Conservation (phyloP, 2,329 filamentous ascomycete genomes). For the Leptographium flavum region DNA sequence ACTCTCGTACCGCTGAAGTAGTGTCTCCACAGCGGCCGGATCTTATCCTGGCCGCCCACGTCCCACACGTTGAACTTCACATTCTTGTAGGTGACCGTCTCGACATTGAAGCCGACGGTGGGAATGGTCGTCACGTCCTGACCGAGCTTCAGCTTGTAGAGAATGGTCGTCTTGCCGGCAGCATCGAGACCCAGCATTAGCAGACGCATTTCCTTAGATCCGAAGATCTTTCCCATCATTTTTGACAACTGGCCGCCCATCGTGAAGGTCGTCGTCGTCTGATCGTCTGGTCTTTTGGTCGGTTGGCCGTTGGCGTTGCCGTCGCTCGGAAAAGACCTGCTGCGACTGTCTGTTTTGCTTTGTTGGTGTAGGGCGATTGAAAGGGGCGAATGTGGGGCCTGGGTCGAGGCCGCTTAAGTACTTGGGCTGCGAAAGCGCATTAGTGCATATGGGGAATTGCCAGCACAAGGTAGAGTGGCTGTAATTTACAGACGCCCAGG, state of each 20-base stretch:
- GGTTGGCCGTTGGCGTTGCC: neutral
- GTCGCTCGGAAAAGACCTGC: neutral
- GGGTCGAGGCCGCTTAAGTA: neutral
- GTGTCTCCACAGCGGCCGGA: constrained; percentile 90
- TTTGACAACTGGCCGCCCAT: constrained; percentile 94
- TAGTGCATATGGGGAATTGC: neutral
- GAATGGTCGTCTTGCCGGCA: constrained; percentile 96
- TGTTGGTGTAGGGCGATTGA: neutral
- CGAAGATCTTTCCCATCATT: constrained; percentile 97
- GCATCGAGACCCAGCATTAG: constrained; percentile 97
- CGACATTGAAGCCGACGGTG: constrained; percentile 97
- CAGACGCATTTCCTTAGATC: constrained; percentile 97
- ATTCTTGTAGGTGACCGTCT: constrained; percentile 98
- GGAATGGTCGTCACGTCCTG: constrained; percentile 98
- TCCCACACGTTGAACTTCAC: constrained; percentile 99
- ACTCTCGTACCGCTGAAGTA: constrained; percentile 66
- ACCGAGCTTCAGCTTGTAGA: constrained; percentile 97
- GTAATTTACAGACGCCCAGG: no score
- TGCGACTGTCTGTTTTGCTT: constrained; percentile 2
- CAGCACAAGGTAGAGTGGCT: no score
- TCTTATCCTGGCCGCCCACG: constrained; percentile 98
- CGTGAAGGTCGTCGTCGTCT: no score
- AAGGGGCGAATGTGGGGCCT: constrained; percentile 1
- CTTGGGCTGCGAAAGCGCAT: neutral
- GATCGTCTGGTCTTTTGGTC: no score